phyloP scores from a whole-genome alignment of 2,329 filamentous ascomycete species.

The Phialophora macrospora region DNA sequence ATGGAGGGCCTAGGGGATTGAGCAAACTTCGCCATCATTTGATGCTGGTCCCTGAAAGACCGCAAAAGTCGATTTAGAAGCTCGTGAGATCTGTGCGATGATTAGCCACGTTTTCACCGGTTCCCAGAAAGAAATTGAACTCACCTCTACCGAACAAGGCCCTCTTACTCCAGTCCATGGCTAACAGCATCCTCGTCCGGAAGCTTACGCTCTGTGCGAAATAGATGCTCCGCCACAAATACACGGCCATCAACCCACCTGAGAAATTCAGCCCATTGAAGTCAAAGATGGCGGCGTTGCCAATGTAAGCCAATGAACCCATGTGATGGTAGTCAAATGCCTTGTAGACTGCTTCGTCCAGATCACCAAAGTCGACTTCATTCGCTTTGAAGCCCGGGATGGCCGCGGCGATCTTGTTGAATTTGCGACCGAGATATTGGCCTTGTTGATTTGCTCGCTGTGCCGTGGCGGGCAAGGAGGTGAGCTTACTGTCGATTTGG shows the following conservation, averaged over 20 bases:
- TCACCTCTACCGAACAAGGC: conserved; percentile 92
- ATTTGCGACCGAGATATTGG: conserved; percentile 86
- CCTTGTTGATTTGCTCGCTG: conserved; percentile 97
- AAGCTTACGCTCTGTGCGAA: conserved; percentile 97
- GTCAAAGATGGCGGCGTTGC: conserved; percentile 95
- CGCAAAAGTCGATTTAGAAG: conserved; percentile 20
- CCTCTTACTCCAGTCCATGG: conserved; percentile 99
- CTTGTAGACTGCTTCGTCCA: conserved; percentile 90
- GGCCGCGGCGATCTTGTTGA: conserved; percentile 85
- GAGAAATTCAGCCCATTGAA: conserved; percentile 79
- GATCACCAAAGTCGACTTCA: conserved; percentile 81
- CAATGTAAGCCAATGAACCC: conserved; percentile 90
- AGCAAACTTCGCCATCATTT: background rate
- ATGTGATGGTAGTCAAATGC: conserved; percentile 94
- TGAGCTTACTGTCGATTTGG: conserved; percentile 94
- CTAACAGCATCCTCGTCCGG: conserved; percentile 81
- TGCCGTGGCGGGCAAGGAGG: conserved; percentile 89
- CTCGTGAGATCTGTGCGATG: conserved; percentile 35
- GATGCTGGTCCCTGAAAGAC: background rate
- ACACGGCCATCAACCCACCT: conserved; percentile 89
- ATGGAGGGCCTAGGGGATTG: no score
- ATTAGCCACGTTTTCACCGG: background rate
- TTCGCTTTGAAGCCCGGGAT: conserved; percentile 77
- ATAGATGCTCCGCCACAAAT: conserved; percentile 94
- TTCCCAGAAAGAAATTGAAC: conserved; percentile 41